These are phyloP conservation scores for Dothistroma pini DNA, from an alignment of 2,329 filamentous ascomycete species.

Conservation along the genomic window DNA sequence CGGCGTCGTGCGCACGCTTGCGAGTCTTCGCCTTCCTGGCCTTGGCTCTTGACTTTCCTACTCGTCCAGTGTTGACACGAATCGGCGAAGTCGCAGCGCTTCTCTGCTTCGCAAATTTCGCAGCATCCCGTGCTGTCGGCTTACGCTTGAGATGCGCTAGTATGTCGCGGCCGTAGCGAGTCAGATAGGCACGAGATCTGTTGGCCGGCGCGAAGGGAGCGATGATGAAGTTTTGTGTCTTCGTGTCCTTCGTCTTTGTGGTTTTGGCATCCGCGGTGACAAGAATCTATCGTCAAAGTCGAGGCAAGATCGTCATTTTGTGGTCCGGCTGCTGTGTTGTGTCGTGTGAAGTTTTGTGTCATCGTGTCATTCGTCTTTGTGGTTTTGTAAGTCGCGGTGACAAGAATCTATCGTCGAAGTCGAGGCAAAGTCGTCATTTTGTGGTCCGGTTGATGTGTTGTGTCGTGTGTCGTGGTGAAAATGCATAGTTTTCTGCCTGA, in stretches of 20 bases:
- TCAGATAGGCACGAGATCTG: background rate
- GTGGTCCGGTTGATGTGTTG: too few relatives aligned
- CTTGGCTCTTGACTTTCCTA: background rate
- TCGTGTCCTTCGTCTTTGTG: background rate
- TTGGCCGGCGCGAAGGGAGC: background rate
- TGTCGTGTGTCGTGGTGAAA: too few relatives aligned
- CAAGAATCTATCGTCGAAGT: too few relatives aligned
- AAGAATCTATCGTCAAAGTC: too few relatives aligned
- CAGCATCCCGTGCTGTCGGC: background rate
- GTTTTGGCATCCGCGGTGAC: too few relatives aligned
- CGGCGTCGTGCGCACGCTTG: background rate
- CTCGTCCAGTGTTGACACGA: background rate
- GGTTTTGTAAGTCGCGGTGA: too few relatives aligned
- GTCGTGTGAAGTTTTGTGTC: background rate
- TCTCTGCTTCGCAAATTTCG: background rate
- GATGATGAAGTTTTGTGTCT: background rate
- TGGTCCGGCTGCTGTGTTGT: too few relatives aligned
- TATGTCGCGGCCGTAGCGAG: background rate
- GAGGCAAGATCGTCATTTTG: too few relatives aligned
- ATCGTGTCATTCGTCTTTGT: background rate
- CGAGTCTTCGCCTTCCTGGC: background rate
- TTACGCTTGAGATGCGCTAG: background rate
- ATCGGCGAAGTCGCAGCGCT: background rate
- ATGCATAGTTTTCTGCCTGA: too few relatives aligned
- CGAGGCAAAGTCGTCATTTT: too few relatives aligned